Percentiles rank a stretch among this genome's conserved stretches.
Conservation (phyloP, 768 basidiomycete genomes). For the Lactifluus echinatus region DNA sequence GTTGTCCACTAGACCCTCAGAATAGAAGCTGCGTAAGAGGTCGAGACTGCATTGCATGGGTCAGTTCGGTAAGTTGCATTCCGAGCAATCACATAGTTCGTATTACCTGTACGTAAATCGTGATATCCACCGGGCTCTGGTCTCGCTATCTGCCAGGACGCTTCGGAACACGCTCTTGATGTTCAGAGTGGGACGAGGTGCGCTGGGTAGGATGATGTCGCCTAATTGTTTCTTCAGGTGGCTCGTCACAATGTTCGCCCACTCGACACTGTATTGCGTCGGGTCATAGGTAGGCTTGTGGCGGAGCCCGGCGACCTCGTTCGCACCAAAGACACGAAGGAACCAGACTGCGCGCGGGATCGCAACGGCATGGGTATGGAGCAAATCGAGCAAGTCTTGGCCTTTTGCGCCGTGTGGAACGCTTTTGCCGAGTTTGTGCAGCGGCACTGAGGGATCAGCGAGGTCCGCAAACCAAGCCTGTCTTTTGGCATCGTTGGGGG, state of each 20-base stretch:
- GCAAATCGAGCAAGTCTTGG: constrained; percentile 69
- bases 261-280: constrained; percentile 75
- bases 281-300: constrained; percentile 78
- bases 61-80: not conserved
- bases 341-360: constrained; percentile 84
- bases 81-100: not conserved
- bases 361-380: constrained; percentile 68
- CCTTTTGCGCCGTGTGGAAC: constrained; percentile 85
- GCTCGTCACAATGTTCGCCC: constrained; percentile 72
- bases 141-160: constrained; percentile 61
- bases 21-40: constrained; percentile 66
- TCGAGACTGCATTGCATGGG: constrained; percentile 41
- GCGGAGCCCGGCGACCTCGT: constrained; percentile 71
- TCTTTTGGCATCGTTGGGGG: constrained; percentile 70
- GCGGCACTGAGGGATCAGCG: constrained; percentile 70
- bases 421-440: constrained; percentile 74
- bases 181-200: constrained; percentile 65
- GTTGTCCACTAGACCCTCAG: constrained; percentile 74
- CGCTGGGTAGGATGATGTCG: constrained; percentile 72
- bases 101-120: constrained; percentile 69
- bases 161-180: constrained; percentile 83
- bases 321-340: constrained; percentile 76
- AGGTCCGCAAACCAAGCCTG: constrained; percentile 78
- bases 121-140: constrained; percentile 67
- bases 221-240: constrained; percentile 77